Evolutionary conservation across 1,284 basidiomycete species (phyloP).

Genomic region (Leucoagaricus sp.): DNA sequence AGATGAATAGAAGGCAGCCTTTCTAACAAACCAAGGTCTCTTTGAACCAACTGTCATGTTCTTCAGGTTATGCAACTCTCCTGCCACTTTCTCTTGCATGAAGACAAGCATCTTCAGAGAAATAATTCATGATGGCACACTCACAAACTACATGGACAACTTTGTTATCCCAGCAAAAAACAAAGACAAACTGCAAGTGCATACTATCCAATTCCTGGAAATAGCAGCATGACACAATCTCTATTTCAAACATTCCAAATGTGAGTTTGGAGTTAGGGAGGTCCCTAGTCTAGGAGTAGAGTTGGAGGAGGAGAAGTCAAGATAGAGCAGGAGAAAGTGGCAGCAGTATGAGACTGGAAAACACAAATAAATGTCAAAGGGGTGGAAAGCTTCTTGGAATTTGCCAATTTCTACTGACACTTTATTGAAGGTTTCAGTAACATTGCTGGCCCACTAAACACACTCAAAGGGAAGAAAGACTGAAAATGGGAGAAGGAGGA

Average conservation of each 20-base stretch:
- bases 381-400: constrained; percentile 3
- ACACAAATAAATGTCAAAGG: constrained; percentile 18
- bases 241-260: constrained; percentile 1
- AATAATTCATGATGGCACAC: not conserved
- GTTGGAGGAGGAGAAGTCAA: constrained; percentile 15
- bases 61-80: constrained; percentile 16
- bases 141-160: constrained; percentile 13
- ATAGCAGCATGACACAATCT: not conserved
- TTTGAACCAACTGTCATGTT: constrained; percentile 17
- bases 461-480: not conserved
- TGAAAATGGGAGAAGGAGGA: constrained; percentile 7
- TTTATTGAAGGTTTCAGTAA: constrained; percentile 40
- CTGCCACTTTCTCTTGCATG: constrained; percentile 14
- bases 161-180: constrained; percentile 9
- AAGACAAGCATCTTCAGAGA: constrained; percentile 12
- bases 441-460: too few species aligned
- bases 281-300: constrained; percentile 11
- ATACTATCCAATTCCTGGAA: not conserved
- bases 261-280: constrained; percentile 3
- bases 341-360: constrained; percentile 22
- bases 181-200: not conserved
- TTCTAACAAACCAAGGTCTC: not conserved
- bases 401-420: constrained; percentile 17
- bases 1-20: constrained; percentile 16
- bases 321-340: constrained; percentile 21